Base-by-base conservation (phyloP, 495 filamentous ascomycete genomes). In the Paragyromitra xinjiangensis region DNA sequence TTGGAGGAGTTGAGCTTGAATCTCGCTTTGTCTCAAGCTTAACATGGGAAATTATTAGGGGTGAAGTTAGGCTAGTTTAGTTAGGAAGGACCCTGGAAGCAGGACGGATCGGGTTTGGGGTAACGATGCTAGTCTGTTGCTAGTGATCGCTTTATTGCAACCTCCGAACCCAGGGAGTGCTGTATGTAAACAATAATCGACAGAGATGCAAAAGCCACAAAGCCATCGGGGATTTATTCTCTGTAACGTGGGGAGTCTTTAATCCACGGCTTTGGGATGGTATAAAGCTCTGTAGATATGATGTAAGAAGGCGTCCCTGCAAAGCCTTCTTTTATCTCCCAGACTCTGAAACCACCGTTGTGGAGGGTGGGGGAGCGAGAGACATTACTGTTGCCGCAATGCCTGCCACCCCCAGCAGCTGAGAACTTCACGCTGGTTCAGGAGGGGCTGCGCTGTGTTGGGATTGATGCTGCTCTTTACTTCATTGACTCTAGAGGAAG, bases 21-120 rank as follows among this genome's bases (percentile, higher is more conserved):
- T 42, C 69, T 64, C 69, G 69, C 69, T 64, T 48, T 59, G 68
- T 61, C 74, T 66, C 69, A 66, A 44, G 68, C 59, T 77, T 73
- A 65, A 34, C 24, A 59, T 37, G 69, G 74, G 69, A 76, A 40
- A 77, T 77, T 77, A 59, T 77, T 73, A 77, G 69, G 74, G 74
- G 74, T 50, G 22, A 42, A 42, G 51, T 66, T 59, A 37, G 29
- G n/a, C 22, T 7, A 40, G 39, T 58, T 45, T 40, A 9, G 66
- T 55, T 3, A 6, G 19, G n/a, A 22, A 40, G 65, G 44, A 40
- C 44, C 45, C 19, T 51, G 66, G 53, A 40, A 19, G 34, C 12
- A 50, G 22, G 24, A 39, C 71, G 40, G 53, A 55, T 69, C 22
- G 16, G 48, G 63, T 5, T 61, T 24, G 39, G 16, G 58, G 37